Conservation (phyloP, 371 early-diverging fungal species). For the Circinella minor region DNA sequence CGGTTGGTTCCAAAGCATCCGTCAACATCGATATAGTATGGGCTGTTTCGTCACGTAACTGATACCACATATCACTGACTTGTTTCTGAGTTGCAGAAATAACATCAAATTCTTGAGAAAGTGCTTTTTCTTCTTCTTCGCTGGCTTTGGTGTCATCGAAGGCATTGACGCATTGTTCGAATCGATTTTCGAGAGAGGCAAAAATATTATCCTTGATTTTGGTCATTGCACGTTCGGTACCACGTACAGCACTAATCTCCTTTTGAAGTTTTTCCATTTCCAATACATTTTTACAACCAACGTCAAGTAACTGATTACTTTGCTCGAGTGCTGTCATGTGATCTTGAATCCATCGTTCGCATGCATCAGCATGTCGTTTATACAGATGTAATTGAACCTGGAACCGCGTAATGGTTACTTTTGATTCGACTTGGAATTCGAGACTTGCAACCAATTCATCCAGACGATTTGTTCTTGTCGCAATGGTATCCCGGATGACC, state of each 20-base stretch:
- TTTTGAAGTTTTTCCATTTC: constrained; percentile 33
- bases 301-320: constrained; percentile 22
- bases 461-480: constrained; percentile 26
- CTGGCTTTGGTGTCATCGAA: constrained; percentile 12
- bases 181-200: constrained; percentile 16
- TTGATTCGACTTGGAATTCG: constrained; percentile 32
- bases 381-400: constrained; percentile 37
- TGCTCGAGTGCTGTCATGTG: constrained; percentile 25
- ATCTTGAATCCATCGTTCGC: constrained; percentile 38
- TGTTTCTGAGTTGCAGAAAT: constrained; percentile 6
- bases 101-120: constrained; percentile 20
- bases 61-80: constrained; percentile 33
- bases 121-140: constrained; percentile 12
- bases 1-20: constrained; percentile 34
- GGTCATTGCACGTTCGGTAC: constrained; percentile 29
- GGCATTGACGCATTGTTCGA: constrained; percentile 24
- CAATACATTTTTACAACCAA: constrained; percentile 6
- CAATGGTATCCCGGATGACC: constrained; percentile 42
- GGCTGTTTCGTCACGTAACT: constrained; percentile 25
- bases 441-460: constrained; percentile 36
- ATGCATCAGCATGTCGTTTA: constrained; percentile 29
- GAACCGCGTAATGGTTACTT: constrained; percentile 39
- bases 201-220: constrained; percentile 19
- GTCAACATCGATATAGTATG: constrained; percentile 26
- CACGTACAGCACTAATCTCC: constrained; percentile 39